Base-by-base conservation (phyloP, 768 basidiomycete genomes). In the Rhodotorula kratochvilovae region DNA sequence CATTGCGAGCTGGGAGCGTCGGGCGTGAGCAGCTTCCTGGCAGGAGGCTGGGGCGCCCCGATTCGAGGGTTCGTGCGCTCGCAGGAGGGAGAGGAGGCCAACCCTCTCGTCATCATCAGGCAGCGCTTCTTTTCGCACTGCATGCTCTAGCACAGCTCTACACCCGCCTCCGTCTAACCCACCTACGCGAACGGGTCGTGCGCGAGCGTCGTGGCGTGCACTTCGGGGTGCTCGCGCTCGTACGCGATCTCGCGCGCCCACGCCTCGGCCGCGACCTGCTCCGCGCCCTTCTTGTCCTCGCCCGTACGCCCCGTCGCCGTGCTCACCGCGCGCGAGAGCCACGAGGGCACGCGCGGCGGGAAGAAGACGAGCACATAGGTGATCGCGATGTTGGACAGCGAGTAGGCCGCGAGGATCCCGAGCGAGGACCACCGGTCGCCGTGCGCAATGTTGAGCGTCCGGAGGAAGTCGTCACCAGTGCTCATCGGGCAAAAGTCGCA, bases 391-490 rank as follows among this genome's bases (percentile, higher is more conserved):
- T 76, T 76, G 36, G 59, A 60, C 29, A 62, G 5, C 12, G 65
- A 68, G 66, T 76, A 76, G 29, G 51, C 66, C 23, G 61, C 50
- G 19, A 76, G 50, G 42, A 76, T 58, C 23, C 36, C 51, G 36
- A 76, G 45, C 25, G 60, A 61, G 15, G 21, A 5, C 68, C 57
- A 73, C 5, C 71, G 61, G 50, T 72, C 63, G 35, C 35, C 27
- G 50, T 57, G 55, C 46, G 35, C 48, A 55, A 75, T 73, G 63
- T 70, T 70, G 56, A 73, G 67, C 3, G 60, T 36, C 29, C 57
- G 42, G 54, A 68, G 67, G 67, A 70, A 74, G 63, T 74, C 71
- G 71, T 70, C 68, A 35, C 74, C 65, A 33, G 31, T 67, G 29
- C 67, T 55, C 54, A 68, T 46, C 43, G 66, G 60, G 66, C 77